Base-by-base conservation (phyloP, 2,329 filamentous ascomycete genomes). In the Triangularia setosa region DNA sequence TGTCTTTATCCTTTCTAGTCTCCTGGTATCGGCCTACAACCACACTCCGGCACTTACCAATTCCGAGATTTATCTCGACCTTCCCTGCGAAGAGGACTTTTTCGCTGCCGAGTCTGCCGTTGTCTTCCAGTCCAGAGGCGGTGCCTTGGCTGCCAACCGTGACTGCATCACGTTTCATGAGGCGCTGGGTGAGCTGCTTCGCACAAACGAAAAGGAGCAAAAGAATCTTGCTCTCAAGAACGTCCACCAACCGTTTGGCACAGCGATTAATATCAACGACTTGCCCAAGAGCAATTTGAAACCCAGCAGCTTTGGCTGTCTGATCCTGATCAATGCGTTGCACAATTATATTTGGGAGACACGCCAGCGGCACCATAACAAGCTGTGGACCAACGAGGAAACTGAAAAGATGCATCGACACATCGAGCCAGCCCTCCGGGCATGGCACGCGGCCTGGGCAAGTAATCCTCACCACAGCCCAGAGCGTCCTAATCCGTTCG, bases 321-420 rank as follows among this genome's bases (percentile, higher is more conserved):
- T 97, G 28, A 85, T 97, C 5, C 79, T 99, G 67, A 97, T 98
- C 74, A 94, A 97, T 73, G 93, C 95, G 3, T 82, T 98, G 24
- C 95, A 98, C 78, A 97, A 97, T 71, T 97, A 97, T 76, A 97
- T 98, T 54, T 98, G 95, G 95, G 94, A 98, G 77, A 97, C 93
- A 0, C 85, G 94, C 24, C 93, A 97, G 76, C 84, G 93, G 60
- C 93, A 97, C 71, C 89, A 93, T 71, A 93, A 91, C 70, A 89
- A 92, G 67, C 83, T 92, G 58, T 97, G 94, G 94, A 96, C 93
- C 1, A 87, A 89, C 33, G 90, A 94, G 69, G 94, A 98, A 76
- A 96, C 92, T 0, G 93, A 98, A 70, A 92, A 93, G 68, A 96
- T 98, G 93, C 93, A 97, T 75, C 87, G 90, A 1, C 93, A 97